Evolutionary conservation across 345 rosid genomes (phyloP).

Genomic region (Luvunga scandens): DNA sequence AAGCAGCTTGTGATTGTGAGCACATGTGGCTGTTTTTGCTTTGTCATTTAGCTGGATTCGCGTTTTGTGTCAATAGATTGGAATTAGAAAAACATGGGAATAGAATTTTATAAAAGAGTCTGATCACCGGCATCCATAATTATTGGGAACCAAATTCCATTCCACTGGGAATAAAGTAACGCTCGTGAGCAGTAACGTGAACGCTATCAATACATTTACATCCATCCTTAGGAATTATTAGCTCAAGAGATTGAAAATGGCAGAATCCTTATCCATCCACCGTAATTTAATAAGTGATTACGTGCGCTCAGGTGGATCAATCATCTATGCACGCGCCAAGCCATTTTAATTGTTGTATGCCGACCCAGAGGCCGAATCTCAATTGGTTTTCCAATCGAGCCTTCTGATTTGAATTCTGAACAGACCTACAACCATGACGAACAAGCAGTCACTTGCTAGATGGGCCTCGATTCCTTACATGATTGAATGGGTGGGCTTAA

Average conservation of each 20-base stretch:
- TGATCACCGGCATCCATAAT: not conserved
- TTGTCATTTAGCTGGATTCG: not conserved
- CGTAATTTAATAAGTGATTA: not conserved
- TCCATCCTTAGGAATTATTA: not conserved
- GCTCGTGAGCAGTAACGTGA: not conserved
- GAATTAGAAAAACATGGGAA: conserved; percentile 6
- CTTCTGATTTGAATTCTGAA: not conserved
- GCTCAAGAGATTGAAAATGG: not conserved
- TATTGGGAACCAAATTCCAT: not conserved
- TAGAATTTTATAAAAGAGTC: conserved; percentile 3
- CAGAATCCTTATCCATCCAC: not conserved
- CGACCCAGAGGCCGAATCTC: too few relatives aligned
- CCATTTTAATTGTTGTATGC: too few relatives aligned
- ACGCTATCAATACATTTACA: not conserved
- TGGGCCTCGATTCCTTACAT: not conserved
- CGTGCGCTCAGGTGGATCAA: not conserved
- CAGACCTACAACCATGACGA: not conserved
- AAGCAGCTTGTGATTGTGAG: conserved; percentile 16
- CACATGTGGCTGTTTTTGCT: not conserved
- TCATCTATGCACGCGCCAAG: not conserved
- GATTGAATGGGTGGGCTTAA: not conserved
- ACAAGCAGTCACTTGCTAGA: not conserved
- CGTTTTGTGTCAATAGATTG: not conserved
- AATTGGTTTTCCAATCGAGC: not conserved
- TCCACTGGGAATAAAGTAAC: conserved; percentile 1